Evolutionary conservation across 768 basidiomycete species (phyloP).

Genomic region (Coprinopsis marcescibilis): DNA sequence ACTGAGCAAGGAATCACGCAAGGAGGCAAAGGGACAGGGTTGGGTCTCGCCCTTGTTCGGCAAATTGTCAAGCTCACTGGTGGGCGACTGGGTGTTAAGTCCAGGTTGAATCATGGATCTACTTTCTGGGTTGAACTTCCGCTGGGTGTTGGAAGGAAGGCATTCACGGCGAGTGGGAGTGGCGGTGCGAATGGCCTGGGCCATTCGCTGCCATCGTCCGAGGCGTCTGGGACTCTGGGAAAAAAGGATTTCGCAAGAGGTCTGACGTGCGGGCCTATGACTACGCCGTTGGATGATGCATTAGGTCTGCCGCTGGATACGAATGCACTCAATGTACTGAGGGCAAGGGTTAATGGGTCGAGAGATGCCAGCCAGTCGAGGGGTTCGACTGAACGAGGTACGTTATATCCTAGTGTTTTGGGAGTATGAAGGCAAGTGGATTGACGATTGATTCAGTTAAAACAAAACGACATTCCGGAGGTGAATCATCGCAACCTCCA

Average conservation of each 20-base stretch:
- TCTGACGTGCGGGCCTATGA: not conserved
- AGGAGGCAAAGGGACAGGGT: conserved; percentile 67
- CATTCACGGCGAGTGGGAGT: conserved; percentile 20
- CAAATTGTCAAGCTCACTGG: conserved; percentile 74
- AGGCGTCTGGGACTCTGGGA: not conserved
- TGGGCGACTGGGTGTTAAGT: conserved; percentile 66
- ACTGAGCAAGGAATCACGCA: conserved; percentile 73
- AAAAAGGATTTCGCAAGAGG: not conserved
- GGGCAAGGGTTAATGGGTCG: not conserved
- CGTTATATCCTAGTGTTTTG: too few species aligned
- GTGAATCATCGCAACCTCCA: not conserved
- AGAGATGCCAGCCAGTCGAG: not conserved
- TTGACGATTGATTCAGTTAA: not conserved
- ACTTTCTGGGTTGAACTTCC: conserved; percentile 89
- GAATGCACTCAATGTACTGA: not conserved
- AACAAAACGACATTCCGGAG: not conserved
- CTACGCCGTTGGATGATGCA: not conserved
- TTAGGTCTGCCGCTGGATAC: not conserved
- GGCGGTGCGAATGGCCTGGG: not conserved
- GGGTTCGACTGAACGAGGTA: too few species aligned
- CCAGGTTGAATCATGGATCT: conserved; percentile 62
- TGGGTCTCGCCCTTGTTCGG: conserved; percentile 71
- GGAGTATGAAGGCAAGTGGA: too few species aligned
- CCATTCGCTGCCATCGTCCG: not conserved
- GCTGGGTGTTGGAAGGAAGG: conserved; percentile 65